Evolutionary conservation across 179 eudicot genomes (phyloP).

Genomic region (Silene coronaria): DNA sequence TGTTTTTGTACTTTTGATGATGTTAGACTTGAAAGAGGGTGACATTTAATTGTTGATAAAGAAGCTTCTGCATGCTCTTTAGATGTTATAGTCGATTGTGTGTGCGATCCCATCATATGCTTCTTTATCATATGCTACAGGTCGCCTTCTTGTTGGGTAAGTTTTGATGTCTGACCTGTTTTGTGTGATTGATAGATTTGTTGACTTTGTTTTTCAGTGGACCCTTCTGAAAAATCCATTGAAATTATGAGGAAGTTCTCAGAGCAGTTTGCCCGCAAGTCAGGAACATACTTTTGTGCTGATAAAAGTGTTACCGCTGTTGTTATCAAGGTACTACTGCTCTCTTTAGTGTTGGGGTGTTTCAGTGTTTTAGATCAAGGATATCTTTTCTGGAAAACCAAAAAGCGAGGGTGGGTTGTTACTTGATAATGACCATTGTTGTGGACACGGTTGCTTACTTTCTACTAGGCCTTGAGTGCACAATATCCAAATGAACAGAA

Average conservation of each 20-base stretch:
- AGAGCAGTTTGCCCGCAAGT: slow-evolving; percentile 86
- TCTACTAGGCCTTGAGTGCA: too few relatives aligned
- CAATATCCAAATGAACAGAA: too few relatives aligned
- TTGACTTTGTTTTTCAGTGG: slow-evolving; percentile 38
- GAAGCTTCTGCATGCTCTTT: too few relatives aligned
- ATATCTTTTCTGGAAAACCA: background rate
- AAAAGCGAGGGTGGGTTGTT: background rate
- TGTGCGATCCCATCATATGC: background rate
- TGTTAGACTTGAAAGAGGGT: background rate
- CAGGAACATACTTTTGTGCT: slow-evolving; percentile 77
- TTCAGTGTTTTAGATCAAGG: background rate
- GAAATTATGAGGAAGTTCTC: slow-evolving; percentile 96
- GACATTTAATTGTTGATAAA: background rate
- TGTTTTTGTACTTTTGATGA: background rate
- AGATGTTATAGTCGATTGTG: background rate
- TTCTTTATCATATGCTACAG: background rate
- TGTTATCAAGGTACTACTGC: slow-evolving; percentile 76
- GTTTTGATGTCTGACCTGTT: background rate
- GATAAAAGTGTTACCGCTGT: slow-evolving; percentile 95
- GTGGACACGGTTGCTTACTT: too few relatives aligned
- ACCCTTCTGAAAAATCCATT: slow-evolving; percentile 79
- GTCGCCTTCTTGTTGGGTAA: background rate
- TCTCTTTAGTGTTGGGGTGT: background rate
- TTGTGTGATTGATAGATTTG: background rate
- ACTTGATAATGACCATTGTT: background rate